Evolutionary conservation across 345 rosid genomes (phyloP).

Genomic region (Erucastrum elatum): DNA sequence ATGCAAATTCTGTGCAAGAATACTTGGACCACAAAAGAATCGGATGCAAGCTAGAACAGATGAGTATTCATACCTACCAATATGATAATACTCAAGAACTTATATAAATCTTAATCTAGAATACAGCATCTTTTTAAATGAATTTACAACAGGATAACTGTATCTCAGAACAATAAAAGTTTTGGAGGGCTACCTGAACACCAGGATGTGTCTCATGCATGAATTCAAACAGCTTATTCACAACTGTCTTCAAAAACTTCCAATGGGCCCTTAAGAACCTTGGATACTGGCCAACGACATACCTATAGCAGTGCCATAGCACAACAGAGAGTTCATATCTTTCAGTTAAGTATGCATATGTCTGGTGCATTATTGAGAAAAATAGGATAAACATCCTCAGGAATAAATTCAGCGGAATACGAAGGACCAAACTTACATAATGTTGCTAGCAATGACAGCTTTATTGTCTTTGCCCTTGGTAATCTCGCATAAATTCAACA

Average conservation of each 20-base stretch:
- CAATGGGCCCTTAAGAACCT: conserved; percentile 98
- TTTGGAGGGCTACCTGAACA: conserved; percentile 69
- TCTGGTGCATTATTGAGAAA: background rate
- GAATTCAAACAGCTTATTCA: conserved; percentile 95
- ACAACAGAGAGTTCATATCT: background rate
- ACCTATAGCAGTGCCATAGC: conserved; percentile 53
- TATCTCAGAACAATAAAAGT: conserved; percentile 4
- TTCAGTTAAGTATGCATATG: background rate
- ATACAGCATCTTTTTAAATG: background rate
- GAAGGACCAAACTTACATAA: conserved; percentile 67
- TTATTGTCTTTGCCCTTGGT: conserved; percentile 98
- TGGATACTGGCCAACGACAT: conserved; percentile 99
- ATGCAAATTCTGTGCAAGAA: conserved; percentile 1
- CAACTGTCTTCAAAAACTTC: conserved; percentile 99
- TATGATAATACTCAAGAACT: background rate
- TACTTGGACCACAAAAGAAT: background rate
- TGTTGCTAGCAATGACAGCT: conserved; percentile 98
- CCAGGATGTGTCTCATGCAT: conserved; percentile 99
- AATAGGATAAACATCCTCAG: background rate
- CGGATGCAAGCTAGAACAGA: conserved; percentile 10
- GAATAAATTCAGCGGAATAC: background rate
- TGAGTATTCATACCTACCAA: background rate
- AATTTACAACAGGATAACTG: conserved; percentile 4
- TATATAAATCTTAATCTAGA: background rate
- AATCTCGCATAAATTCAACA: conserved; percentile 93